These are phyloP conservation scores for Whalleya microplaca DNA, from an alignment of 2,329 filamentous ascomycete genomes.

Conservation along the genomic window DNA sequence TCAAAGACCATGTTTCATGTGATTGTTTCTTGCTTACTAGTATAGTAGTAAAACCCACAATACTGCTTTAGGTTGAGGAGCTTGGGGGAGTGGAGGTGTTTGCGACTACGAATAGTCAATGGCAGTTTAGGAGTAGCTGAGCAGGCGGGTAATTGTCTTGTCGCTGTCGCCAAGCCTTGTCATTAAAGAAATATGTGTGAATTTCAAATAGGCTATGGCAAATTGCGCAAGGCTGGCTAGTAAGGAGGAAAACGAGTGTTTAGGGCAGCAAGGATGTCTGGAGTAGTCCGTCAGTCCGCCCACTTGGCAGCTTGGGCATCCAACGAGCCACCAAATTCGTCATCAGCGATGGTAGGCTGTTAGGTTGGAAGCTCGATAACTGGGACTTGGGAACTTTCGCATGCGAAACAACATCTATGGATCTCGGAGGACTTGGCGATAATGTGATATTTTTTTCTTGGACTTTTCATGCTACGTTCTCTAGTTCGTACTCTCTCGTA, in stretches of 20 bases:
- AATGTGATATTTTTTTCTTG: background rate
- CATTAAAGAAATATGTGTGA: background rate
- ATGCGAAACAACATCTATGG: background rate
- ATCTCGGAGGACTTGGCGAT: background rate
- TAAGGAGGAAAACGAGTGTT: background rate
- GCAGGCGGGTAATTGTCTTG: no score
- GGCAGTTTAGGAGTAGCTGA: background rate
- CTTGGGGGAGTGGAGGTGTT: background rate
- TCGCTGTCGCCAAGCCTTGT: no score
- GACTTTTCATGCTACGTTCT: background rate
- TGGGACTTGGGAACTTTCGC: background rate
- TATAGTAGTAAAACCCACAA: no score
- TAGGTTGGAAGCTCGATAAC: background rate
- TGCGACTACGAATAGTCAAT: background rate
- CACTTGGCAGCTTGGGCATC: background rate
- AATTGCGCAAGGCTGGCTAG: background rate
- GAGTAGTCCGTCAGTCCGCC: background rate
- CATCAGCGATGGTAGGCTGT: background rate
- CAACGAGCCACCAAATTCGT: background rate
- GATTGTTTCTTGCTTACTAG: conserved; percentile 10
- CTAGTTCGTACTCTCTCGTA: background rate
- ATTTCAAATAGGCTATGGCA: background rate
- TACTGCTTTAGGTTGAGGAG: background rate
- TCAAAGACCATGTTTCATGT: conserved; percentile 15
- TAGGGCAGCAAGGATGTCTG: background rate